Percentiles rank a stretch among this genome's conserved stretches.
These are phyloP conservation scores for Naumovozyma dairenensis DNA, from an alignment of 805 yeast species.

Conservation along the genomic window DNA sequence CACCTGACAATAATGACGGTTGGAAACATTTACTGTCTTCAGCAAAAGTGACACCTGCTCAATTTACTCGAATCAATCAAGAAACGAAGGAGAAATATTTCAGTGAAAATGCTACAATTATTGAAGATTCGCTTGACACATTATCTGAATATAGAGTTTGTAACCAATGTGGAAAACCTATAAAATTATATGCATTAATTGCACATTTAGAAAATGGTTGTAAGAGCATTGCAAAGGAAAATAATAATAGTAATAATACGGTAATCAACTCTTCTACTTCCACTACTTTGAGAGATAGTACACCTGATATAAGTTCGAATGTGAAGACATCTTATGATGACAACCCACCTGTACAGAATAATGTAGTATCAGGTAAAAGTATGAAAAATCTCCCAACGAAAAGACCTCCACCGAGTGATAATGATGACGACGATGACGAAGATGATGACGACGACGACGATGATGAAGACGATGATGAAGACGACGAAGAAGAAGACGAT, in stretches of 20 bases:
- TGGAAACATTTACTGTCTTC: slow-evolving; percentile 19
- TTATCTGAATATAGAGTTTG: slow-evolving; percentile 23
- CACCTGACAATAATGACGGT: slow-evolving; percentile 1
- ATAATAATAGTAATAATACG: background rate
- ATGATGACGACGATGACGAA: slow-evolving; percentile 7
- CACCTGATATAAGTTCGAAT: background rate
- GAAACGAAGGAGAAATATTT: slow-evolving; percentile 13
- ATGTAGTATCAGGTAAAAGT: too few species aligned
- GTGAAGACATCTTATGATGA: background rate
- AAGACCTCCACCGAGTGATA: slow-evolving; percentile 1
- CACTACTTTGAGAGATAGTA: background rate
- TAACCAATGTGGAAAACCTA: slow-evolving; percentile 26
- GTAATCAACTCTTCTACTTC: background rate
- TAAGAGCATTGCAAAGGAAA: too few species aligned
- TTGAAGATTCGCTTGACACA: slow-evolving; percentile 15
- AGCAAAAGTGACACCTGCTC: slow-evolving; percentile 11
- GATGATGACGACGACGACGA: slow-evolving; percentile 7
- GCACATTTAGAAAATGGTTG: slow-evolving; percentile 26
- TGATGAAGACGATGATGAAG: slow-evolving; percentile 4
- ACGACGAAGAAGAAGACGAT: slow-evolving; percentile 6
- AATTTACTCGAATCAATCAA: slow-evolving; percentile 10
- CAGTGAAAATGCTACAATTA: slow-evolving; percentile 16
- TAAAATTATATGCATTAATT: slow-evolving; percentile 17
- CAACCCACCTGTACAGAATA: too few species aligned
- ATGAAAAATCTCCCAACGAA: background rate